phyloP scores from a whole-genome alignment of 2,329 filamentous ascomycete species.

The Talaromyces sp. region DNA sequence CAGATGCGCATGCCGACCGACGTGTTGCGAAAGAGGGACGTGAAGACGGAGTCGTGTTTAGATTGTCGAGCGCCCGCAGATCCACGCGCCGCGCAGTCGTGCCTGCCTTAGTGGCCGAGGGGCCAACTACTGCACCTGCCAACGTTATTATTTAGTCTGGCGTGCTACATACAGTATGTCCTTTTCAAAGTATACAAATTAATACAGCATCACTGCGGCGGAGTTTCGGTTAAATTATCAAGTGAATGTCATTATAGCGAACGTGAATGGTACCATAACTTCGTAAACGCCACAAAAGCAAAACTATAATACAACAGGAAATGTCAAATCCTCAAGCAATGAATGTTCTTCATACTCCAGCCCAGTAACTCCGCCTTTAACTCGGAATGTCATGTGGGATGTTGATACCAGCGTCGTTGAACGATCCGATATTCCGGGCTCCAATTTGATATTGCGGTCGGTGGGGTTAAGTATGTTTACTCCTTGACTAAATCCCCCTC shows the following conservation, averaged over 20 bases:
- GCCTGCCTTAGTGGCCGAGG: neutral
- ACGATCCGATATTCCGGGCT: no score
- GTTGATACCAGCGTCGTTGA: neutral
- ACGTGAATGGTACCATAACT: neutral
- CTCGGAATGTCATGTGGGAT: neutral
- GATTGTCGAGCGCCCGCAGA: neutral
- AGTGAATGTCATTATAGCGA: neutral
- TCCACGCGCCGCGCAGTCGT: neutral
- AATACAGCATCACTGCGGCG: no score
- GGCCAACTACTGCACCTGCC: neutral
- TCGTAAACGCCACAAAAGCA: neutral
- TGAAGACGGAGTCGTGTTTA: neutral
- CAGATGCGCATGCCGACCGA: neutral
- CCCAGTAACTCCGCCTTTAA: neutral
- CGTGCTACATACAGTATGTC: no score
- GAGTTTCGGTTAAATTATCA: neutral
- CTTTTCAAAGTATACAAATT: no score
- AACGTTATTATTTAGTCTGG: no score
- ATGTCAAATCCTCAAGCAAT: neutral
- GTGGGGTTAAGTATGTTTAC: neutral
- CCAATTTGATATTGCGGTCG: neutral
- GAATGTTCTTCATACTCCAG: neutral
- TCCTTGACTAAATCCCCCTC: conserved; percentile 16
- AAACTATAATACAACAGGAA: neutral
- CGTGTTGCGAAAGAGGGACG: neutral